Conservation (phyloP, 2,329 filamentous ascomycete species). For the Canariomyces notabilis region DNA sequence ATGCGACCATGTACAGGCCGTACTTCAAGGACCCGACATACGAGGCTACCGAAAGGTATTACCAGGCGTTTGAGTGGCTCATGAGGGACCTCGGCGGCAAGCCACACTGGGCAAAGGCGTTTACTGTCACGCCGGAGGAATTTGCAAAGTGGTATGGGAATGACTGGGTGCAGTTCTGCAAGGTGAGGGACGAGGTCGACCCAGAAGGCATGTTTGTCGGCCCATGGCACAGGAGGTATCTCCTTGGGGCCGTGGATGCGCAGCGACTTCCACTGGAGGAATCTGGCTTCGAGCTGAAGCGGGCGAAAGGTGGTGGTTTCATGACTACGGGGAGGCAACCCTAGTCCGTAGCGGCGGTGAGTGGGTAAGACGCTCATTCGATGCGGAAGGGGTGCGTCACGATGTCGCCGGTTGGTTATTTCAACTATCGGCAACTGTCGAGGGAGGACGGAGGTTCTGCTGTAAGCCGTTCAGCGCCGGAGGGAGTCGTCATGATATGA, state of each 20-base stretch:
- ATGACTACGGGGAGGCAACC: conserved; percentile 18
- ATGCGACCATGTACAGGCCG: conserved; percentile 73
- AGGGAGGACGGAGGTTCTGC: no score
- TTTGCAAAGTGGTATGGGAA: conserved; percentile 58
- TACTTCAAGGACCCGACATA: conserved; percentile 67
- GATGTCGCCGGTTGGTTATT: no score
- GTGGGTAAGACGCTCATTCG: no score
- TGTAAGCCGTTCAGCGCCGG: no score
- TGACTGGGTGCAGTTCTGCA: conserved; percentile 56
- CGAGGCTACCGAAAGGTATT: conserved; percentile 56
- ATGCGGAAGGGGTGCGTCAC: no score
- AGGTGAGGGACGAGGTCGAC: conserved; percentile 60
- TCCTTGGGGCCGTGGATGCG: conserved; percentile 39
- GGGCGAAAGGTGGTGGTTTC: conserved; percentile 19
- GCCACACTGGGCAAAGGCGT: conserved; percentile 84
- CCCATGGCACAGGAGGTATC: conserved; percentile 75
- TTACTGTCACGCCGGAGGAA: conserved; percentile 50
- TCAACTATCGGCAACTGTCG: no score
- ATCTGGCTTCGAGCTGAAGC: conserved; percentile 20
- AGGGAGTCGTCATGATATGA: no score
- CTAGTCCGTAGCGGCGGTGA: conserved; percentile 15
- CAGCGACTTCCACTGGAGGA: conserved; percentile 28
- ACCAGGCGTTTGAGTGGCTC: conserved; percentile 74
- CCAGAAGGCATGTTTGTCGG: conserved; percentile 78
- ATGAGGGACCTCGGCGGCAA: conserved; percentile 71